Conservation (phyloP, 176 grass and related monocot species). For the Carex scoparia region DNA sequence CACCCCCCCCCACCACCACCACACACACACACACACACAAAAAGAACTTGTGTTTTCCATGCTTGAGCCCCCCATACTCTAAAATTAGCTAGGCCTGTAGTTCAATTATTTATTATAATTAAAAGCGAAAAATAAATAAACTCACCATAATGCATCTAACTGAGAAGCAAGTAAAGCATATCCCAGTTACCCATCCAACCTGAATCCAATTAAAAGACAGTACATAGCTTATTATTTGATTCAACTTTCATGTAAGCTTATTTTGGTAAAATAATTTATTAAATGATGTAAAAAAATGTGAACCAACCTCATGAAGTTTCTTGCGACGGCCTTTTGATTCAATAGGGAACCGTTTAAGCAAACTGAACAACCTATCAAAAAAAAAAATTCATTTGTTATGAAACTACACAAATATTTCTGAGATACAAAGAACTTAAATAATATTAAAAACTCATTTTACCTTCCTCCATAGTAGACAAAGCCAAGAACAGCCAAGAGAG, state of each 20-base stretch:
- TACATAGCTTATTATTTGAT: not conserved
- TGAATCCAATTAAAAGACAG: conserved; percentile 9
- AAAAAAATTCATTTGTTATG: not conserved
- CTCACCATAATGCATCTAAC: conserved; percentile 24
- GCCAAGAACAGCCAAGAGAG: conserved; percentile 14
- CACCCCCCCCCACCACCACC: too few relatives aligned
- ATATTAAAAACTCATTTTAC: conserved; percentile 5
- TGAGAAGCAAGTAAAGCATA: conserved; percentile 21
- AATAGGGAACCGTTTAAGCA: conserved; percentile 22
- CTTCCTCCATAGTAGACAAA: conserved; percentile 26
- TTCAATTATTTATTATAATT: not conserved
- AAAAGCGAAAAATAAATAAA: conserved; percentile 5
- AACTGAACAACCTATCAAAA: conserved; percentile 12
- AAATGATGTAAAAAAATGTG: not conserved
- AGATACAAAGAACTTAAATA: not conserved
- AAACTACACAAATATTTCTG: not conserved
- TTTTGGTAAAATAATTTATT: not conserved
- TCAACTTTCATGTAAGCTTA: not conserved
- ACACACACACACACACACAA: too few relatives aligned
- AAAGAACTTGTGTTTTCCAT: too few relatives aligned
- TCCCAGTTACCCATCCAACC: conserved; percentile 27
- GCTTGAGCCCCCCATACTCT: too few relatives aligned
- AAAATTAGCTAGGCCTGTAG: too few relatives aligned
- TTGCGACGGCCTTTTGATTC: conserved; percentile 25
- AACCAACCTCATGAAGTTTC: conserved; percentile 23